Conservation (phyloP, 495 filamentous ascomycete genomes). For the Penicillium dipodomyicola region DNA sequence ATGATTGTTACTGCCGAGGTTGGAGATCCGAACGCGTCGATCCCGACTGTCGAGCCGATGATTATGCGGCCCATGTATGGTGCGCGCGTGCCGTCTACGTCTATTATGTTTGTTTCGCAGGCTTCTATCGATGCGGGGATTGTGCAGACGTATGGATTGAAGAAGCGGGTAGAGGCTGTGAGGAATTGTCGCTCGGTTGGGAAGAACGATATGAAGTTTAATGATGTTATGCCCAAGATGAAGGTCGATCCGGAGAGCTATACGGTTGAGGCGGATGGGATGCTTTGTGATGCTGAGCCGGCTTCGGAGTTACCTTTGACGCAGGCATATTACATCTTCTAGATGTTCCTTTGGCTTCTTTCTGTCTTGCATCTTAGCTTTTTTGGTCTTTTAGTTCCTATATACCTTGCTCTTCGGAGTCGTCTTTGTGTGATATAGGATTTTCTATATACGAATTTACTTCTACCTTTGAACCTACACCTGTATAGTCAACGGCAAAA, state of each 20-base stretch:
- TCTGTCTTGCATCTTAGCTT: conserved; percentile 3
- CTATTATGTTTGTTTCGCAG: conserved; percentile 81
- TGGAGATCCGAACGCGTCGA: conserved; percentile 93
- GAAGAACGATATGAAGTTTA: conserved; percentile 94
- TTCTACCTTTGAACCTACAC: background rate
- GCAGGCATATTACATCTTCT: conserved; percentile 81
- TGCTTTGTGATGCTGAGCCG: conserved; percentile 72
- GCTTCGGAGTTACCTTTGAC: conserved; percentile 70
- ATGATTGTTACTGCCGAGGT: conserved; percentile 85
- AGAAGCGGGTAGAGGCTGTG: conserved; percentile 79
- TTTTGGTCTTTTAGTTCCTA: background rate
- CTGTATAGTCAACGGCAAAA: background rate
- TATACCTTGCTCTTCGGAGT: conserved; percentile 15
- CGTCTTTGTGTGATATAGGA: conserved; percentile 6
- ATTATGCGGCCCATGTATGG: conserved; percentile 88
- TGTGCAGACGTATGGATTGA: conserved; percentile 68
- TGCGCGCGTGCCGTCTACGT: conserved; percentile 64
- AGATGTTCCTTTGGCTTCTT: conserved; percentile 15
- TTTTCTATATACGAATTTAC: conserved; percentile 11
- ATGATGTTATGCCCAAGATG: conserved; percentile 86
- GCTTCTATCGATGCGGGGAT: conserved; percentile 62
- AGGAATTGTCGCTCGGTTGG: conserved; percentile 73
- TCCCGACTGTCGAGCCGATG: conserved; percentile 86
- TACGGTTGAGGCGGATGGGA: conserved; percentile 83
- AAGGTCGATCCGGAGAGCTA: conserved; percentile 92